Conservation (phyloP, 176 grass and related monocot genomes). For the Puya raimondii region DNA sequence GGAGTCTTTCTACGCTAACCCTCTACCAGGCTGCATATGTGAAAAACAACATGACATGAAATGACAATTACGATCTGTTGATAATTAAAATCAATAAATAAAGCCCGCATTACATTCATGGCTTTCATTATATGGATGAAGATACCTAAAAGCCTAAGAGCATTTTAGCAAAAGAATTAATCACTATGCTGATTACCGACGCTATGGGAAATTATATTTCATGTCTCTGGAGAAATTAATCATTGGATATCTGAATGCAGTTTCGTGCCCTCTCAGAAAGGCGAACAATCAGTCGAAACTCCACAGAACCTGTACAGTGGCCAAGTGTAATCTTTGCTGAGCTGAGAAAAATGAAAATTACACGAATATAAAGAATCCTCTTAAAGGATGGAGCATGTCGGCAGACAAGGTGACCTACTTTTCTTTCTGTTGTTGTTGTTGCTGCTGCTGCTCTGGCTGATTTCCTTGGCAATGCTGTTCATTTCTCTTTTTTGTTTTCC, state of each 20-base stretch:
- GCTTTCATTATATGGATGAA: too few species aligned
- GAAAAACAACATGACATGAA: slow-evolving; percentile 34
- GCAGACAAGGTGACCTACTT: not conserved
- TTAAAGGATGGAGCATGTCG: not conserved
- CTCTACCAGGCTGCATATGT: slow-evolving; percentile 88
- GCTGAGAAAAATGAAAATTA: not conserved
- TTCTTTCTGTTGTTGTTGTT: not conserved
- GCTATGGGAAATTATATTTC: too few species aligned
- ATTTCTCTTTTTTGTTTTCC: not conserved
- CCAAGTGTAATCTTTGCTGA: too few species aligned
- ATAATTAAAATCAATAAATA: too few species aligned
- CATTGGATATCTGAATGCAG: too few species aligned
- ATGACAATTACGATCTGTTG: not conserved
- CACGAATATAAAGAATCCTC: not conserved
- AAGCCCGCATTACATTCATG: too few species aligned
- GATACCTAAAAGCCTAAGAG: too few species aligned
- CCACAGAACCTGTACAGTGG: not conserved
- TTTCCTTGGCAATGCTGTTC: not conserved
- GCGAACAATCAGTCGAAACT: not conserved
- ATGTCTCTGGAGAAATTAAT: too few species aligned
- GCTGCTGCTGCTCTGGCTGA: not conserved
- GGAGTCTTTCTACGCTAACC: slow-evolving; percentile 93
- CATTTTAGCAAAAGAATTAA: too few species aligned
- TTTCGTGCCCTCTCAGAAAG: too few species aligned
- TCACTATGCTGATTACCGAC: too few species aligned